Evolutionary conservation across 768 basidiomycete species (phyloP).

Genomic region (Leccinum variicolor): DNA sequence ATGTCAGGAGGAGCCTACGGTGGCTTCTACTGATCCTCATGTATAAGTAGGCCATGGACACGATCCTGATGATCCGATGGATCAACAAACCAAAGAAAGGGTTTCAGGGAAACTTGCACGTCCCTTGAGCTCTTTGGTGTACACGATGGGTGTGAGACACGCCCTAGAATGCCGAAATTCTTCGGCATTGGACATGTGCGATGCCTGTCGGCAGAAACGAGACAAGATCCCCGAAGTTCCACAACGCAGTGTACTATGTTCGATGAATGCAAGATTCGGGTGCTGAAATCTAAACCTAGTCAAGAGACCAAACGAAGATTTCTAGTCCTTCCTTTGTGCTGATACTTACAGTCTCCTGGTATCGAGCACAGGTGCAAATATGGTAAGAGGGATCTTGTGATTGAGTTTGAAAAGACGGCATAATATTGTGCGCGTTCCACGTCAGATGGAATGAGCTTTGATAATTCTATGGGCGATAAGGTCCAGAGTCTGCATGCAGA

Average conservation of each 20-base stretch:
- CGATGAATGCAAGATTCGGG: not conserved
- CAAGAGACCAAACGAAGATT: no score
- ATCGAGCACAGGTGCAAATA: not conserved
- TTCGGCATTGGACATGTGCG: not conserved
- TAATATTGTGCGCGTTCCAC: no score
- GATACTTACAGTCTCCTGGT: not conserved
- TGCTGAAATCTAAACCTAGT: not conserved
- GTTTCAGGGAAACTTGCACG: not conserved
- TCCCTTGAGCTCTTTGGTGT: not conserved
- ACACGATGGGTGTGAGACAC: not conserved
- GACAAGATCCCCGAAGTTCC: not conserved
- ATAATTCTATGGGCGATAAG: not conserved
- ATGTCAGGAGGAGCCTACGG: not conserved
- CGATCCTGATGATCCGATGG: not conserved
- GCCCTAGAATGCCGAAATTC: not conserved
- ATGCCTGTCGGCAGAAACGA: not conserved
- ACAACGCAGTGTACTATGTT: not conserved
- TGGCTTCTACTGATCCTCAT: not conserved
- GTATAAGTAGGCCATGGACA: slow-evolving; percentile 16
- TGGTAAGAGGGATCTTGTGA: not conserved
- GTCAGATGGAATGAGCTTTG: not conserved
- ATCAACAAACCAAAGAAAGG: slow-evolving; percentile 1
- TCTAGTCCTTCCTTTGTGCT: not conserved
- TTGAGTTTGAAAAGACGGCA: not conserved
- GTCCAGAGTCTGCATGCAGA: not conserved